Evolutionary conservation across 148 eudicot genomes (phyloP).

Genomic region (Amaranthus palmeri): DNA sequence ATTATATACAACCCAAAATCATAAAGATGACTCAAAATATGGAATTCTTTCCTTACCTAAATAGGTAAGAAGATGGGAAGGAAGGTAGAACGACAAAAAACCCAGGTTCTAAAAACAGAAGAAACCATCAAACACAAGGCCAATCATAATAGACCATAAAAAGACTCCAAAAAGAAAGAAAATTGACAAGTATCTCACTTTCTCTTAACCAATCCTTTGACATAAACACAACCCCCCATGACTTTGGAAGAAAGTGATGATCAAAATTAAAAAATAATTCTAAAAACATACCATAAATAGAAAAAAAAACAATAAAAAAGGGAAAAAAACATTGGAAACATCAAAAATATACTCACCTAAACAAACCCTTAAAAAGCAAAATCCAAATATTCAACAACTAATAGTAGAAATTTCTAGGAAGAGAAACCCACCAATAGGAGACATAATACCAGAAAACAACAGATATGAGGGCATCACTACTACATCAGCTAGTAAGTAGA

Average conservation of each 20-base stretch:
- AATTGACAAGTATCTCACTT: conserved; percentile 14
- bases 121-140: conserved; percentile 13
- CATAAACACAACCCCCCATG: conserved; percentile 22
- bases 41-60: conserved; percentile 18
- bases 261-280: conserved; percentile 6
- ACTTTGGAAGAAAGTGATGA: conserved; percentile 20
- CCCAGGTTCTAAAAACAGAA: conserved; percentile 16
- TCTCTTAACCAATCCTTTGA: conserved; percentile 26
- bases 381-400: conserved; percentile 17
- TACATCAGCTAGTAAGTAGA: neutral
- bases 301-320: neutral
- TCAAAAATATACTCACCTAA: conserved; percentile 15
- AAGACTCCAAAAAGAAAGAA: conserved; percentile 17
- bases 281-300: neutral
- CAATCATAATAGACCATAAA: conserved; percentile 19
- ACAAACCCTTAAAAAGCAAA: conserved; percentile 13
- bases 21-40: conserved; percentile 12
- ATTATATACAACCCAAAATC: neutral
- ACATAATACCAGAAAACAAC: conserved; percentile 11
- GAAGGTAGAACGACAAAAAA: conserved; percentile 20
- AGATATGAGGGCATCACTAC: neutral
- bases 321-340: neutral
- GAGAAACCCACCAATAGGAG: conserved; percentile 21
- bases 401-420: conserved; percentile 15
- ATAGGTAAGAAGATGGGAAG: conserved; percentile 22